Conservation (phyloP, 2,329 filamentous ascomycete species). For the Monilinia fructigena region DNA sequence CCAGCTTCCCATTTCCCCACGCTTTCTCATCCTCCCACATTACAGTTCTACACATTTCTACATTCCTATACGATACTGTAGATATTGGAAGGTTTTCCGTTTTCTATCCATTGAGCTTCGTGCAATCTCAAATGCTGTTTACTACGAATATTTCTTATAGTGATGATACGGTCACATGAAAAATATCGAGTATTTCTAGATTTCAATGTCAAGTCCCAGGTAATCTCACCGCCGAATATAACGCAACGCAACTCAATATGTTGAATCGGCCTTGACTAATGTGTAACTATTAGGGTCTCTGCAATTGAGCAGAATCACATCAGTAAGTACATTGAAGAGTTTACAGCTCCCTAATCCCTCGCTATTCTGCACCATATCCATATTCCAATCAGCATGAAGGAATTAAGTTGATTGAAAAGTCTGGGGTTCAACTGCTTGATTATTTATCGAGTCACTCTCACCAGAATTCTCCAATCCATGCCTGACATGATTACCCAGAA, state of each 20-base stretch:
- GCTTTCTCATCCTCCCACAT: slow-evolving; percentile 4
- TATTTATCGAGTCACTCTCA: neutral
- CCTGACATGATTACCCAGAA: slow-evolving; percentile 11
- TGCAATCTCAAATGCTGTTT: slow-evolving; percentile 7
- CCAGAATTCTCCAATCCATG: neutral
- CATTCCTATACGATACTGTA: neutral
- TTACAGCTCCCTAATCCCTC: neutral
- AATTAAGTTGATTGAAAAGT: neutral
- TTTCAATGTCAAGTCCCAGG: slow-evolving; percentile 20
- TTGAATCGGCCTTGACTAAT: neutral
- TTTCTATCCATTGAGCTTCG: neutral
- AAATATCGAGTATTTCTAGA: slow-evolving; percentile 1
- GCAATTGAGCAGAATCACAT: slow-evolving; percentile 17
- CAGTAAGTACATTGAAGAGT: slow-evolving; percentile 14
- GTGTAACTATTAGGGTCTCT: slow-evolving; percentile 9
- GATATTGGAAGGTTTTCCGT: neutral
- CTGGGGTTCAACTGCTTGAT: neutral
- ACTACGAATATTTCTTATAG: slow-evolving; percentile 6
- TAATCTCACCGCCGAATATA: slow-evolving; percentile 13
- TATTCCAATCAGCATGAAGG: neutral
- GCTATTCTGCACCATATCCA: neutral
- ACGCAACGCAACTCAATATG: neutral
- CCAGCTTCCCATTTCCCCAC: slow-evolving; percentile 14
- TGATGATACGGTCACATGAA: slow-evolving; percentile 17
- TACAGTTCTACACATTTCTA: neutral